Base-by-base conservation (phyloP, 495 filamentous ascomycete genomes). In the Penicillium maclennaniae region DNA sequence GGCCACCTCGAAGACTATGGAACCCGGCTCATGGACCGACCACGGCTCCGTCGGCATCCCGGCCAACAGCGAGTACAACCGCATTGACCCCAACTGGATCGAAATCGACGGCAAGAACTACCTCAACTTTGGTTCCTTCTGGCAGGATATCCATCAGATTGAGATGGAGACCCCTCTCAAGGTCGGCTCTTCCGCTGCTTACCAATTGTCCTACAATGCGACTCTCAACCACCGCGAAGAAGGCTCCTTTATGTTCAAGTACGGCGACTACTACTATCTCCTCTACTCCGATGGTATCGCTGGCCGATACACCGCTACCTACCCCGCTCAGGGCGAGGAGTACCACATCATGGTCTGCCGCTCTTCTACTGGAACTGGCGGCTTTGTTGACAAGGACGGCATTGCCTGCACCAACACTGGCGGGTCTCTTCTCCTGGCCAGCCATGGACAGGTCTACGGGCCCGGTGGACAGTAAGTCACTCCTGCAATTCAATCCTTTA, bases 101-200 rank as follows among this genome's bases (percentile, higher is more conserved):
- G 70, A 59, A 14, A 65, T 71, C 12, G 69, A 64, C 28, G 72
- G 70, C 45, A 63, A 63, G 6, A 74, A 79, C 44, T 79, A 79
- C 53, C 72, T 91, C 37, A 82, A 76, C 49, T 91, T 85, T 40
- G 87, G 87, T 16, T 81, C 76, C 23, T 91, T 85, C 73, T 91
- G 86, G 86, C 65, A 75, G 7, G 83, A 83, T 51, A 72, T 88
- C 45, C 83, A 78, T 70, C 85, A 87, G 62, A 80, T 83, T 7
- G 56, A 72, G 10, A 76, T 88, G 70, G 67, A 68, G 17, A 59
- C 67, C 7, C 69, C 78, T 8, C 74, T 68, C 21, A 69, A 70
- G 46, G 63, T 74, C 7, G 61, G 58, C 7, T 67, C 65, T 4
- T 55, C 60, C 4, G 56, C 63, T 10, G 62, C 74, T 15, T 65